Evolutionary conservation across 805 yeast genomes (phyloP), one percentile per base, ranked within the genome.

Genomic region (Candida caryicola): DNA sequence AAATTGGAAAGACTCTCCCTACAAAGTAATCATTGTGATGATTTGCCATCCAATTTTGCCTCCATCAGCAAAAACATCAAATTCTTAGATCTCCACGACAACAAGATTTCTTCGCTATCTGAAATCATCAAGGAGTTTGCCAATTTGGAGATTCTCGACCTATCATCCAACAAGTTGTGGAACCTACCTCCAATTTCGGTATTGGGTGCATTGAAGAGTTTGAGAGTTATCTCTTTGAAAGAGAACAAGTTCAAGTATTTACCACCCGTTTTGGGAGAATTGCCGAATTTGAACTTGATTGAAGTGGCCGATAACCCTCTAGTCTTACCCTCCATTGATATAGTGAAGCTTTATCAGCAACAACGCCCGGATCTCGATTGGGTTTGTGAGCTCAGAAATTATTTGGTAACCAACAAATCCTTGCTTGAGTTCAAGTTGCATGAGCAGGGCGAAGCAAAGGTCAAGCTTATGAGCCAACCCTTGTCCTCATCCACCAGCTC

Each of bases 291-390:
- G 26, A 71, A 73, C 40, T 73, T 81, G 29, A 62, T 85, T 16
- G 87, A 82, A 46, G 60, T 82, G 3, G 77, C 76, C 82, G 75
- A 72, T 25, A 85, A 85, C 47, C 88, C 89, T 0, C 63, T 77
- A 23, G 64, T 74, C 4, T 46, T 69, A 38, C 83, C 82, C 3
- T 57, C 79, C 0, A 19, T 51, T 10, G 71, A 64, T 13, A 37
- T 52, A 4, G 50, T 55, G 45, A 60, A 42, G 37, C 57, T 38
- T 49, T 71, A 49, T 44, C 77, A 52, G 48, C 55, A 54, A 32
- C 66, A 58, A 40, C 66, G 55, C 33, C 52, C 68, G 1, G 71
- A 66, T 34, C 46, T 52, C 2, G 81, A 73, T 32, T 76, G 79
- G 75, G 58, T 73, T 3, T 47, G 54, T 2, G 62, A 61, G 18